Evolutionary conservation across 495 filamentous ascomycete species (phyloP).

Genomic region (Chaetomidium leptoderma): DNA sequence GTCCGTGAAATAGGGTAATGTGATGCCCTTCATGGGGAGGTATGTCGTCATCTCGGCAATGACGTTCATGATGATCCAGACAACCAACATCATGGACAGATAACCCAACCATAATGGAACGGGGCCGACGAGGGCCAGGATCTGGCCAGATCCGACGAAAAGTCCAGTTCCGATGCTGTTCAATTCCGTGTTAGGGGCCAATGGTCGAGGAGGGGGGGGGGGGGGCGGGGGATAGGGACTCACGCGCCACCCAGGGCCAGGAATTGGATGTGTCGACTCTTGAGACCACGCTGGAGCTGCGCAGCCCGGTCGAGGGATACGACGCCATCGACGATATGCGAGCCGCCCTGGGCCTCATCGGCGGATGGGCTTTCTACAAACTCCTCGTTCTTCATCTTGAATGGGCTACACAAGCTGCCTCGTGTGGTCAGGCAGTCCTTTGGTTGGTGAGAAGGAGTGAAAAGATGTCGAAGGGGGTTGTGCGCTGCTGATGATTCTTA

Average conservation of each 20-base stretch:
- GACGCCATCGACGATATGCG: slow-evolving; percentile 20
- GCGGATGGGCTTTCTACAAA: slow-evolving; percentile 4
- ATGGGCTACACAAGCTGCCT: background rate
- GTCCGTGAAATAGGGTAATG: slow-evolving; percentile 61
- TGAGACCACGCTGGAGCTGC: slow-evolving; percentile 56
- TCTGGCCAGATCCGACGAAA: slow-evolving; percentile 50
- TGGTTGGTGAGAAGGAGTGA: background rate
- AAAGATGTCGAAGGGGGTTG: background rate
- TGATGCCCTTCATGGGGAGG: slow-evolving; percentile 56
- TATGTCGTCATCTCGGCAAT: slow-evolving; percentile 55
- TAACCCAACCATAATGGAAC: slow-evolving; percentile 52
- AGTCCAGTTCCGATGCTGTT: slow-evolving; percentile 60
- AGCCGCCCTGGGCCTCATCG: slow-evolving; percentile 15
- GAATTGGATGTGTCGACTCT: slow-evolving; percentile 67
- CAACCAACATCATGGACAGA: slow-evolving; percentile 42
- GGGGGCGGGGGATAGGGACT: slow-evolving; percentile 13
- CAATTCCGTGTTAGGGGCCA: background rate
- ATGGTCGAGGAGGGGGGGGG: background rate
- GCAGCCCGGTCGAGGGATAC: slow-evolving; percentile 24
- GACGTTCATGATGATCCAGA: slow-evolving; percentile 46
- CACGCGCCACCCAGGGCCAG: slow-evolving; percentile 62
- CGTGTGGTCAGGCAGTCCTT: background rate
- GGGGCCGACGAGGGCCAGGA: slow-evolving; percentile 46
- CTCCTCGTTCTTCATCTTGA: slow-evolving; percentile 12
- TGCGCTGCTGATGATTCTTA: background rate